These are phyloP conservation scores for Carex sylvatica DNA, from an alignment of 202 grass and related monocot species.

Conservation along the genomic window DNA sequence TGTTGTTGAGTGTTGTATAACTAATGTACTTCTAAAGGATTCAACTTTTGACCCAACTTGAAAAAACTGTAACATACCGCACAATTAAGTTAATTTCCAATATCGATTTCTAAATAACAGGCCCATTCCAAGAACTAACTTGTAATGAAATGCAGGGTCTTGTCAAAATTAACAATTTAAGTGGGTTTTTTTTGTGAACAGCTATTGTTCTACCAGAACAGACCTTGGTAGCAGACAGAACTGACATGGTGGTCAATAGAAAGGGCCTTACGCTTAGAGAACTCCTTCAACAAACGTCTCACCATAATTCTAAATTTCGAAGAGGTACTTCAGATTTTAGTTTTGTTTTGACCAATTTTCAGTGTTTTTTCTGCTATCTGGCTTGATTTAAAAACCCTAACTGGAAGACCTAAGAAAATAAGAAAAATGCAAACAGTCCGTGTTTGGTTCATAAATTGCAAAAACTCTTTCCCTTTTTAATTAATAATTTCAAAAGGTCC, in stretches of 20 bases:
- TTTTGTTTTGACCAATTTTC: neutral
- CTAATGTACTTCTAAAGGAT: neutral
- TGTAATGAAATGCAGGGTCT: neutral
- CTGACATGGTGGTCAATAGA: conserved; percentile 59
- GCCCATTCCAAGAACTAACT: neutral
- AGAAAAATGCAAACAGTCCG: neutral
- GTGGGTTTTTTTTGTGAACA: neutral
- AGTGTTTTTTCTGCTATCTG: neutral
- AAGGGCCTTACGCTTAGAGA: conserved; percentile 55
- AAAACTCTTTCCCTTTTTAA: neutral
- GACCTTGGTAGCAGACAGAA: conserved; percentile 59
- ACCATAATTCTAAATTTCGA: conserved; percentile 82
- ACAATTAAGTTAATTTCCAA: neutral
- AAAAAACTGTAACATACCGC: neutral
- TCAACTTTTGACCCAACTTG: neutral
- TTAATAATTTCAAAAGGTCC: neutral
- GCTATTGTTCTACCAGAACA: conserved; percentile 51
- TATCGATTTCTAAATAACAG: neutral
- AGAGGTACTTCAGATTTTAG: conserved; percentile 3
- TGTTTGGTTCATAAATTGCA: neutral
- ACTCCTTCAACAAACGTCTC: conserved; percentile 77
- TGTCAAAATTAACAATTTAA: conserved; percentile 1
- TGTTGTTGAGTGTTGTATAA: neutral
- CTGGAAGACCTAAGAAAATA: conserved; percentile 9
- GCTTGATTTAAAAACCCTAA: neutral